Evolutionary conservation across 2,329 filamentous ascomycete species (phyloP).

Genomic region (Phoma sp.): DNA sequence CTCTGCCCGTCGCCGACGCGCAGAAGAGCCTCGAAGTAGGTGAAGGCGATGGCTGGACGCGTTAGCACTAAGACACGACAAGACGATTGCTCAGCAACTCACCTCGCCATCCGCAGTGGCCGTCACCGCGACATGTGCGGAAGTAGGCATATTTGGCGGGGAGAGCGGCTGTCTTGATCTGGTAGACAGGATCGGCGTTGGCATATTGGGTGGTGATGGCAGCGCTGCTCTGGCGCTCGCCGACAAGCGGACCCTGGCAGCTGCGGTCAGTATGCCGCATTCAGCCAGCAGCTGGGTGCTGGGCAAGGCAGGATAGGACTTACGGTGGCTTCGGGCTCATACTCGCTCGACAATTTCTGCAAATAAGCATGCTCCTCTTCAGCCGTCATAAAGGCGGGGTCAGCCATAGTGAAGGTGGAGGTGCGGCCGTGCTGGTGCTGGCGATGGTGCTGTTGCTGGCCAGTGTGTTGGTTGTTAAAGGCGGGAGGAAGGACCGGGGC

Average conservation of each 20-base stretch:
- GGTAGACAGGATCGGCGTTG: conserved; percentile 82
- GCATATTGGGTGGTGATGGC: conserved; percentile 85
- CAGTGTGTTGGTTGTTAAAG: conserved; percentile 42
- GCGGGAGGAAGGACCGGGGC: conserved; percentile 47
- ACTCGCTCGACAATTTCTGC: conserved; percentile 67
- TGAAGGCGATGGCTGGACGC: conserved; percentile 80
- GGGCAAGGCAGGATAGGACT: conserved; percentile 33
- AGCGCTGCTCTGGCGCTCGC: conserved; percentile 75
- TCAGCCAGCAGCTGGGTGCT: conserved; percentile 17
- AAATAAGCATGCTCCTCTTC: conserved; percentile 66
- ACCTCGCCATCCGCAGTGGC: conserved; percentile 98
- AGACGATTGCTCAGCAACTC: conserved; percentile 46
- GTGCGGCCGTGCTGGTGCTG: conserved; percentile 36
- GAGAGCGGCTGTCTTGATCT: conserved; percentile 84
- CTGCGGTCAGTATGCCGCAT: conserved; percentile 28
- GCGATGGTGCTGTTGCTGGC: conserved; percentile 34
- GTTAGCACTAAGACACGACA: conserved; percentile 31
- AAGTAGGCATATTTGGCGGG: conserved; percentile 86
- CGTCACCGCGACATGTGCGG: conserved; percentile 86
- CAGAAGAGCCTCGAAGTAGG: conserved; percentile 87
- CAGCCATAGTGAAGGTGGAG: conserved; percentile 46
- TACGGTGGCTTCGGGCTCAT: conserved; percentile 64
- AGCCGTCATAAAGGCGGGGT: conserved; percentile 42
- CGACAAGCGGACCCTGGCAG: conserved; percentile 79
- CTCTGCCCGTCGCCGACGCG: conserved; percentile 68